Evolutionary conservation across 2,329 filamentous ascomycete species (phyloP).

Genomic region (Ceratocystis eucalypticola): DNA sequence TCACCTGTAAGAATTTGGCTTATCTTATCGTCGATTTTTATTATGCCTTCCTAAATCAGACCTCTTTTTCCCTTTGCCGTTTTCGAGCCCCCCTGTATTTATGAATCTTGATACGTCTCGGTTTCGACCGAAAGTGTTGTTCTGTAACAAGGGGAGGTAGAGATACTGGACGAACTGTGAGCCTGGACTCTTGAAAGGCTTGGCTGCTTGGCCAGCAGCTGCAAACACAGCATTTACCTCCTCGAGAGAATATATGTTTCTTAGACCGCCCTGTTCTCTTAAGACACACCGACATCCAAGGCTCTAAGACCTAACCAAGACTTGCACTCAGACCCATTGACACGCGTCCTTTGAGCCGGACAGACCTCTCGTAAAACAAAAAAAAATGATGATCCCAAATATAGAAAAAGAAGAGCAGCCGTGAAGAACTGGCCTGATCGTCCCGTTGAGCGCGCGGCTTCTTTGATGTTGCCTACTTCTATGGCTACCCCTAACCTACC

Average conservation of each 20-base stretch:
- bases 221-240: not conserved
- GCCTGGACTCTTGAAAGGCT: not conserved
- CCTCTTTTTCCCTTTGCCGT: not conserved
- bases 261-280: no score
- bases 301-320: not conserved
- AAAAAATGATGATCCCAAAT: not conserved
- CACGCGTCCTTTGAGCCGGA: not conserved
- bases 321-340: not conserved
- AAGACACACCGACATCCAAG: no score
- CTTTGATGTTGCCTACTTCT: not conserved
- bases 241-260: no score
- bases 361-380: not conserved
- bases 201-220: not conserved
- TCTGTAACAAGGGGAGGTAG: conserved; percentile 5
- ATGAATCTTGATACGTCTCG: not conserved
- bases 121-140: not conserved
- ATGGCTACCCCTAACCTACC: no score
- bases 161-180: conserved; percentile 1
- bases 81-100: not conserved
- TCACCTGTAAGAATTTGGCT: not conserved
- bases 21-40: not conserved
- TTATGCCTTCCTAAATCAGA: not conserved
- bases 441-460: not conserved
- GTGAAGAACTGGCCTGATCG: not conserved
- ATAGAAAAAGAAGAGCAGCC: not conserved